A percentile compares a stretch with the other conserved stretches of the same genome.
Conservation (phyloP, 1,284 basidiomycete genomes). For the Apiotrichum siamense region DNA sequence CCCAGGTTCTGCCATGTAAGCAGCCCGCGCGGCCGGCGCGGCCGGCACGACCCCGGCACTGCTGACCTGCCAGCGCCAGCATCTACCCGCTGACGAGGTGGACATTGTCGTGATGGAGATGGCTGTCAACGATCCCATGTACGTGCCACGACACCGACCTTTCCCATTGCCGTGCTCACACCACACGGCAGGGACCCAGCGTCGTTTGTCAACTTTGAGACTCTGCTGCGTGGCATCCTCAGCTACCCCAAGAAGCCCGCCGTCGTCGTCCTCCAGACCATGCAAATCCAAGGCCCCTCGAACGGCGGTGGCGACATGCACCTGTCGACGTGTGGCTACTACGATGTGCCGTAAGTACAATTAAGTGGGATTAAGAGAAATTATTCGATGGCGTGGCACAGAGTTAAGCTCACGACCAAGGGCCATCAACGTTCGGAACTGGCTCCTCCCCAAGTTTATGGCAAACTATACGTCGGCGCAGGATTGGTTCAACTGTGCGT, state of each 20-base stretch:
- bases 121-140: constrained; percentile 2
- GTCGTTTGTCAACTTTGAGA: constrained; percentile 3
- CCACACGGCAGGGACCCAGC: background rate
- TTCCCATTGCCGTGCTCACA: background rate
- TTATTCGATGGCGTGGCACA: too few species aligned
- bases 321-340: background rate
- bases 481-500: constrained; percentile 1
- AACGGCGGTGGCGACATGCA: background rate
- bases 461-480: background rate
- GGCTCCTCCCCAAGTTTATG: background rate
- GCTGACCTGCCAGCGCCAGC: background rate
- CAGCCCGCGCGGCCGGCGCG: too few species aligned
- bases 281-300: background rate
- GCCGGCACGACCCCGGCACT: background rate
- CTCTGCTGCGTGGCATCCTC: background rate
- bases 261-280: background rate
- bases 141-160: background rate
- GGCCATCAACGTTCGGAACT: constrained; percentile 3
- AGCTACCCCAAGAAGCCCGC: constrained; percentile 1
- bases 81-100: background rate
- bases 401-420: background rate
- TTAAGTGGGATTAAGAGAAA: too few species aligned
- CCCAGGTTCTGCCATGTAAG: constrained; percentile 5
- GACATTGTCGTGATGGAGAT: constrained; percentile 2
- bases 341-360: constrained; percentile 1